These are phyloP conservation scores for Dalbergia oliveri DNA, from an alignment of 306 rosid species.

Conservation along the genomic window DNA sequence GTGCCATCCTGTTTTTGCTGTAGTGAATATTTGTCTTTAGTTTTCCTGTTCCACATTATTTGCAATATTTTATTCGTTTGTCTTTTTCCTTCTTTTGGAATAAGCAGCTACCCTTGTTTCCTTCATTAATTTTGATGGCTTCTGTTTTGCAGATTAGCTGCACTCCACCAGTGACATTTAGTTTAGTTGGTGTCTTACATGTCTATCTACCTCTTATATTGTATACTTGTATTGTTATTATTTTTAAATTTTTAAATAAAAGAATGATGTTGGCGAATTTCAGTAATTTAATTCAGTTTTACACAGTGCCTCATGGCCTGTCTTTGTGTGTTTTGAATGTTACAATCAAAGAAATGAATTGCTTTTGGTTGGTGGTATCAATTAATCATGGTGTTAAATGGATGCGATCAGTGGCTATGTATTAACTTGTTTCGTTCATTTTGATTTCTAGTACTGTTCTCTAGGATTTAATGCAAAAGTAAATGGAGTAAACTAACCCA, in stretches of 20 bases:
- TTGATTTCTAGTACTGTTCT: conserved; percentile 14
- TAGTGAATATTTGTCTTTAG: conserved; percentile 31
- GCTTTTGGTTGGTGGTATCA: neutral
- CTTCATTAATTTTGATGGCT: neutral
- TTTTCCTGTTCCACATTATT: conserved; percentile 28
- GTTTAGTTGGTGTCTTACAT: conserved; percentile 25
- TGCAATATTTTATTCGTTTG: neutral
- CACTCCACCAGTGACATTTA: no score
- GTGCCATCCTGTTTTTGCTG: neutral
- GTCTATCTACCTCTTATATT: neutral
- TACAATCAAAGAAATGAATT: neutral
- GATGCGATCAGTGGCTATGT: conserved; percentile 22
- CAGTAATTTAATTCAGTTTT: neutral
- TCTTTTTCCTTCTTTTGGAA: conserved; percentile 18
- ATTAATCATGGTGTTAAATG: conserved; percentile 9
- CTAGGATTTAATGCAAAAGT: conserved; percentile 40
- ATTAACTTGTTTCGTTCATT: conserved; percentile 16
- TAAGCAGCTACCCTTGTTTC: neutral
- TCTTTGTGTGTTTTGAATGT: neutral
- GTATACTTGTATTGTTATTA: neutral
- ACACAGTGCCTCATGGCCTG: neutral
- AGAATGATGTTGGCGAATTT: neutral
- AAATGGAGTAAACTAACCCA: conserved; percentile 8
- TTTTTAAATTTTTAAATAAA: neutral
- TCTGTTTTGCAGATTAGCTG: neutral